Conservation (phyloP, 306 rosid genomes). For the Prunus mongolica region DNA sequence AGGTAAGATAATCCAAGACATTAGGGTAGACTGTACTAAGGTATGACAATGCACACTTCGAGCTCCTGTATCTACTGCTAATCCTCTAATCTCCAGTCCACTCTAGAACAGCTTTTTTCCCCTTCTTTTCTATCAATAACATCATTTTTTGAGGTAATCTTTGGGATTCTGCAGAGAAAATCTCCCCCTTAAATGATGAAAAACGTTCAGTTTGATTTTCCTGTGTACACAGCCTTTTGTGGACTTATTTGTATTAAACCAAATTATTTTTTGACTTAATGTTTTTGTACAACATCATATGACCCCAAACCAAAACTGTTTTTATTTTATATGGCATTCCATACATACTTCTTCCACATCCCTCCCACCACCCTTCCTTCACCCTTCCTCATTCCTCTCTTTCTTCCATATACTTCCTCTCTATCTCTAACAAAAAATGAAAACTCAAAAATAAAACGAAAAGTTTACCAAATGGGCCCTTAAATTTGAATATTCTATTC, state of each 20-base stretch:
- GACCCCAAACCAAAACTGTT: neutral
- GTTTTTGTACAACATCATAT: neutral
- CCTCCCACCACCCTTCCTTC: too few relatives aligned
- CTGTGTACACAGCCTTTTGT: neutral
- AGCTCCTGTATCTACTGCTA: neutral
- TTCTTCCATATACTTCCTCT: too few relatives aligned
- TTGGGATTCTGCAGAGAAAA: neutral
- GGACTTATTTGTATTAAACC: neutral
- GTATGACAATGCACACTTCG: neutral
- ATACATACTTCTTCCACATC: too few relatives aligned
- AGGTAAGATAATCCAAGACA: neutral
- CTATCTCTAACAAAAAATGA: too few relatives aligned
- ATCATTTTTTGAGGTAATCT: neutral
- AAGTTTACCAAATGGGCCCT: neutral
- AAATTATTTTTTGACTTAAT: neutral
- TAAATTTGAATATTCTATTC: neutral
- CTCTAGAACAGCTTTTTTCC: neutral
- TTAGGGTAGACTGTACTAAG: neutral
- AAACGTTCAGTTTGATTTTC: neutral
- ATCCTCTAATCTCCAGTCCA: neutral
- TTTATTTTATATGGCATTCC: neutral
- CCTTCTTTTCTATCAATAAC: neutral
- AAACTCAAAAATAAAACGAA: too few relatives aligned
- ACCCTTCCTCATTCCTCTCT: too few relatives aligned
- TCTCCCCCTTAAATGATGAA: neutral